Percentiles rank a stretch among this genome's conserved stretches.
Conservation (phyloP, 176 grass and related monocot genomes). For the Aechmea fasciata region DNA sequence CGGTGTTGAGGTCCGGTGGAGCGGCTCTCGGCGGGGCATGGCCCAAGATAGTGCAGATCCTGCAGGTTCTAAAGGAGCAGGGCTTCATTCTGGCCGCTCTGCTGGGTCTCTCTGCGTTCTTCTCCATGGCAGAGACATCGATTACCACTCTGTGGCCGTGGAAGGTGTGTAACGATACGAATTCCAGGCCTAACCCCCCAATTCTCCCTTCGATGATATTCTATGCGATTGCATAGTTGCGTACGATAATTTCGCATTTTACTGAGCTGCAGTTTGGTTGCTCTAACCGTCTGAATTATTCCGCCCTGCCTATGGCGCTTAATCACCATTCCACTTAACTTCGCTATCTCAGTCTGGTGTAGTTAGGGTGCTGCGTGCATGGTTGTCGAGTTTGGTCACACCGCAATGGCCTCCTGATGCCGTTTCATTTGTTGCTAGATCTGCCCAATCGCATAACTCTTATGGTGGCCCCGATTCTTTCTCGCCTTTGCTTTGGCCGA, state of each 20-base stretch:
- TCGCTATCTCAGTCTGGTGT: too few species aligned
- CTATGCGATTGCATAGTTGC: too few species aligned
- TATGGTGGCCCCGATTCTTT: too few species aligned
- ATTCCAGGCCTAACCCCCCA: not conserved
- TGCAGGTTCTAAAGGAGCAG: slow-evolving; percentile 72
- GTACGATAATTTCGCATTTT: not conserved
- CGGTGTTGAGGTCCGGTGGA: slow-evolving; percentile 16
- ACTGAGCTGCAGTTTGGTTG: not conserved
- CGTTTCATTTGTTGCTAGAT: too few species aligned
- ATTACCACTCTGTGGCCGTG: slow-evolving; percentile 98
- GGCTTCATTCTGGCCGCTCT: slow-evolving; percentile 52
- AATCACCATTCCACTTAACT: too few species aligned
- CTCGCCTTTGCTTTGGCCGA: too few species aligned
- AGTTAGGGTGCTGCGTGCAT: too few species aligned
- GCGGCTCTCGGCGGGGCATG: slow-evolving; percentile 28
- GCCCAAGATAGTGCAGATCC: slow-evolving; percentile 51
- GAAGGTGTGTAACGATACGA: slow-evolving; percentile 46
- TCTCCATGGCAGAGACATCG: slow-evolving; percentile 94
- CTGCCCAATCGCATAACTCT: too few species aligned
- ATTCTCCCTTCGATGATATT: not conserved
- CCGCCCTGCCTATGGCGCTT: too few species aligned
- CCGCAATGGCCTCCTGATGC: too few species aligned
- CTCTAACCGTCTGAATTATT: too few species aligned
- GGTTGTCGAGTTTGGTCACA: too few species aligned
- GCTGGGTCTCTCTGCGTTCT: slow-evolving; percentile 87